These are phyloP conservation scores for Brassica napus DNA, from an alignment of 345 rosid genomes.

Conservation along the genomic window Da-Ae NC_063452.1:52205001-52205500, in stretches of 20 bases:
- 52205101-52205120: neutral
- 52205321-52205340: neutral
- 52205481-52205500: constrained; percentile 3
- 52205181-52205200: constrained; percentile 57
- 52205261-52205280: constrained; percentile 70
- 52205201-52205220: constrained; percentile 95
- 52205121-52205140: constrained; percentile 38
- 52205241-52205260: constrained; percentile 65
- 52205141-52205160: constrained; percentile 77
- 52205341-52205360: neutral
- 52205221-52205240: constrained; percentile 87
- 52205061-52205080: neutral
- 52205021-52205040: constrained; percentile 7
- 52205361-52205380: neutral
- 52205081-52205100: neutral
- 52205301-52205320: neutral
- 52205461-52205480: constrained; percentile 77
- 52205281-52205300: constrained; percentile 42
- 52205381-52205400: neutral
- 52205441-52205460: constrained; percentile 86
- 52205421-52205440: constrained; percentile 85
- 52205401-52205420: constrained; percentile 8
- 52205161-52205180: constrained; percentile 75
- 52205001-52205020: constrained; percentile 90
- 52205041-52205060: neutral